Conservation (phyloP, 1,284 basidiomycete species). For the Boletus semigastroideus region DNA sequence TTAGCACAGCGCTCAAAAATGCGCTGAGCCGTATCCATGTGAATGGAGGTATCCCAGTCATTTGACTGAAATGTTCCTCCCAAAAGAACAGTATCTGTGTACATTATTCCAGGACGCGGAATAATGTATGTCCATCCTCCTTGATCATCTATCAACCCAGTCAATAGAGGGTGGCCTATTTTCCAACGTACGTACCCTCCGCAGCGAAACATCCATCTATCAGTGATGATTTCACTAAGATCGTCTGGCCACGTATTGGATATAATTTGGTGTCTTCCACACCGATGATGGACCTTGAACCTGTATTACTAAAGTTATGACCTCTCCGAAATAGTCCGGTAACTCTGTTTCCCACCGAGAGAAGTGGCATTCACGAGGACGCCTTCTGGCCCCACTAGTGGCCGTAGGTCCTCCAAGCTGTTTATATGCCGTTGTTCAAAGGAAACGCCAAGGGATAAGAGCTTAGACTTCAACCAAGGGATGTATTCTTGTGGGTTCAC, state of each 20-base stretch:
- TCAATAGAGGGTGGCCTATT: background rate
- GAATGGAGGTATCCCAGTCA: constrained; percentile 50
- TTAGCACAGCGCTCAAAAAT: constrained; percentile 47
- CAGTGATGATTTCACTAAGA: constrained; percentile 55
- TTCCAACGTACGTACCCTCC: constrained; percentile 15
- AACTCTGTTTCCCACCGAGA: constrained; percentile 37
- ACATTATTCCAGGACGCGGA: constrained; percentile 41
- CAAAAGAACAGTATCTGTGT: constrained; percentile 44
- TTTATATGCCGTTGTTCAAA: constrained; percentile 34
- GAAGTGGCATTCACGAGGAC: constrained; percentile 50
- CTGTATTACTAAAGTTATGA: constrained; percentile 29
- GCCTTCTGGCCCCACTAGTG: constrained; percentile 35
- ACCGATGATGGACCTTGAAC: constrained; percentile 58
- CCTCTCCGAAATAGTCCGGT: background rate
- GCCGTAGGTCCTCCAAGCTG: constrained; percentile 44
- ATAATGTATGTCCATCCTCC: constrained; percentile 50
- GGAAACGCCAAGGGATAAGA: constrained; percentile 33
- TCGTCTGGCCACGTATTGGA: constrained; percentile 73
- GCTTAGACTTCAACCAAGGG: constrained; percentile 45
- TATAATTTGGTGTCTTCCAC: constrained; percentile 55
- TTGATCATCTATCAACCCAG: constrained; percentile 13
- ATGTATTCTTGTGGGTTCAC: constrained; percentile 50
- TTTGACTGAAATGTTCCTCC: constrained; percentile 54
- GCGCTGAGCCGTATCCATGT: constrained; percentile 40
- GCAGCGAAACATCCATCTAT: constrained; percentile 39